Percentiles rank a stretch among this genome's conserved stretches.
Evolutionary conservation across 2,329 filamentous ascomycete genomes (phyloP).

Genomic region (Coniochaeta sp.): DNA sequence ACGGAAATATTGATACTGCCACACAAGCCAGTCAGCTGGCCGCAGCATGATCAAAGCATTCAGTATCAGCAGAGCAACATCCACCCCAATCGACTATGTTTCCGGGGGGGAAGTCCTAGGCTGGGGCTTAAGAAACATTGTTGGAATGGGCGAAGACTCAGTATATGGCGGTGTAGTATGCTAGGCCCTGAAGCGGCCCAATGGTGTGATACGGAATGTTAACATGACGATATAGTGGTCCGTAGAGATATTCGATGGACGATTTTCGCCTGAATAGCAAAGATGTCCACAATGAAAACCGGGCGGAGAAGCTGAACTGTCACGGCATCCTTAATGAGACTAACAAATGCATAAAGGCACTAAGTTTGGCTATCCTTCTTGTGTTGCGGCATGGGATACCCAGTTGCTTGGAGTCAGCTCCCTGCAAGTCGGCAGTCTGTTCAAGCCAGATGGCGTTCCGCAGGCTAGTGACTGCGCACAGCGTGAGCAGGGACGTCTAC

Average conservation of each 20-base stretch:
- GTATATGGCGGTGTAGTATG: constrained; percentile 19
- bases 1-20: constrained; percentile 40
- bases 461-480: constrained; percentile 17
- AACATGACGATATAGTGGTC: constrained; percentile 29
- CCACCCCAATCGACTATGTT: constrained; percentile 6
- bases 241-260: constrained; percentile 59
- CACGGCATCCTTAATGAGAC: constrained; percentile 51
- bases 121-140: constrained; percentile 48
- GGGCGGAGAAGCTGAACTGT: constrained; percentile 59
- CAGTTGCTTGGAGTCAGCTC: constrained; percentile 23
- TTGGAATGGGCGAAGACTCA: constrained; percentile 49
- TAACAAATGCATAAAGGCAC: constrained; percentile 25
- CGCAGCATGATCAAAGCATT: constrained; percentile 49
- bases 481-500: constrained; percentile 35
- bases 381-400: constrained; percentile 30
- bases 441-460: constrained; percentile 14
- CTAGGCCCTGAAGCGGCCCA: neutral
- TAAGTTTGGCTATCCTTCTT: constrained; percentile 56
- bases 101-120: constrained; percentile 11
- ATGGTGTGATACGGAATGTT: constrained; percentile 26
- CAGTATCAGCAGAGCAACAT: constrained; percentile 35
- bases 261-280: constrained; percentile 42
- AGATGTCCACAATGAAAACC: constrained; percentile 54
- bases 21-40: constrained; percentile 36
- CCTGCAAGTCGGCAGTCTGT: constrained; percentile 25